Evolutionary conservation across 768 basidiomycete species (phyloP), one percentile per base, ranked within the genome.

Genomic region (Boletellus sp.): DNA sequence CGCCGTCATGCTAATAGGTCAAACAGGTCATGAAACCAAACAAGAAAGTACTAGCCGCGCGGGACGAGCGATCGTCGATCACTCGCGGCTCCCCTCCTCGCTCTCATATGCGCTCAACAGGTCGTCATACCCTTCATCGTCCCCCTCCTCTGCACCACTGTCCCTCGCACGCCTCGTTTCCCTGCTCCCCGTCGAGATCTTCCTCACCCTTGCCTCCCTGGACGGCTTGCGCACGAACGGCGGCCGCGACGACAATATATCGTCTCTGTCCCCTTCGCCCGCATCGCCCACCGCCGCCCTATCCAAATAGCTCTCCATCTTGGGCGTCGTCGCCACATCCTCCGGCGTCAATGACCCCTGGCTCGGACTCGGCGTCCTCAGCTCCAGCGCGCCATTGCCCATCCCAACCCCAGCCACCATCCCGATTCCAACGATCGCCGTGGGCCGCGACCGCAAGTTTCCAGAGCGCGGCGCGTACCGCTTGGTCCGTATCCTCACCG

Each of bases 91-190:
- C 26, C 72, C 74, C 45, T 83, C 84, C 61, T 88, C 87, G 60
- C 87, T 88, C 69, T 90, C 87, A 59, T 90, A 90, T 17, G 87
- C 87, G 62, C 84, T 88, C 51, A 90, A 66, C 47, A 90, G 61
- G 12, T 89, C 88, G 56, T 84, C 86, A 47, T 88, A 89, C 4
- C 85, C 80, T 47, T 77, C 76, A 56, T 90, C 88, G 51, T 89
- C 87, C 4, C 88, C 87, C 51, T 89, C 86, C 46, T 85, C 84
- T 0, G 84, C 87, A 19, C 76, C 79, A 60, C 84, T 88, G 32
- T 84, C 81, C 34, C 79, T 72, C 39, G 67, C 60, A 46, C 66
- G 64, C 56, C 20, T 60, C 62, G 22, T 72, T 68, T 59, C 72
- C 42, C 65, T 43, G 42, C 42, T 43, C 23, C 75, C 76, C 9